Conservation (phyloP, 305 asterid species). For the Euphrasia arctica region DNA sequence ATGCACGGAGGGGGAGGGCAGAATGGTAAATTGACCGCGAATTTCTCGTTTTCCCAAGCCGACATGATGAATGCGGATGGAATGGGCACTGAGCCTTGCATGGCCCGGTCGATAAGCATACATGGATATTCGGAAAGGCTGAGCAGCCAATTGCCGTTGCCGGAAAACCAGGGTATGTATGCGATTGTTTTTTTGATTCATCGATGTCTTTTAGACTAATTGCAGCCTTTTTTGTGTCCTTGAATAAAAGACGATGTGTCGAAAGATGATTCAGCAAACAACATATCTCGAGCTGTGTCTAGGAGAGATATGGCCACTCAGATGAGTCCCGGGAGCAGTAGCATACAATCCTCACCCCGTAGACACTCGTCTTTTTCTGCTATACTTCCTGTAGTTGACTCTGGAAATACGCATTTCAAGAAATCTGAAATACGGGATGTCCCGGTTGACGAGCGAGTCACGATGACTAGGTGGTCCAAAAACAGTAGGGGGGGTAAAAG, state of each 20-base stretch:
- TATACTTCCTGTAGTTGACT: conserved; percentile 52
- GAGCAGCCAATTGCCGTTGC: conserved; percentile 47
- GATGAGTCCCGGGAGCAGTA: conserved; percentile 65
- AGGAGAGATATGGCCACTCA: conserved; percentile 73
- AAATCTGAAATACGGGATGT: conserved; percentile 69
- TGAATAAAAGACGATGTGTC: conserved; percentile 36
- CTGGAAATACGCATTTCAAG: conserved; percentile 38
- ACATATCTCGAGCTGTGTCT: conserved; percentile 60
- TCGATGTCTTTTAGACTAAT: background rate
- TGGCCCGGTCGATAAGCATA: conserved; percentile 81
- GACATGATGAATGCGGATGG: conserved; percentile 61
- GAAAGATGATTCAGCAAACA: conserved; percentile 39
- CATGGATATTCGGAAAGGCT: conserved; percentile 83
- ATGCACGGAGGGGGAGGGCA: conserved; percentile 46
- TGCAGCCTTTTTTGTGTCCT: background rate
- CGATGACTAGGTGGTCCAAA: conserved; percentile 88
- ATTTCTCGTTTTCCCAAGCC: conserved; percentile 60
- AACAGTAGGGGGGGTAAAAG: conserved; percentile 43
- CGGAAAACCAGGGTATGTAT: conserved; percentile 43
- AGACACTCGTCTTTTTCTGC: conserved; percentile 45
- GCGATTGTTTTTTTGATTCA: background rate
- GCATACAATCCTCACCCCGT: conserved; percentile 35
- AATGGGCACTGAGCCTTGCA: conserved; percentile 60
- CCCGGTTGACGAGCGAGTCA: conserved; percentile 74
- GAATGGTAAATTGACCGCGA: conserved; percentile 40